phyloP scores from a whole-genome alignment of 768 basidiomycete genomes.

The Psilocybe cyanescens region DNA sequence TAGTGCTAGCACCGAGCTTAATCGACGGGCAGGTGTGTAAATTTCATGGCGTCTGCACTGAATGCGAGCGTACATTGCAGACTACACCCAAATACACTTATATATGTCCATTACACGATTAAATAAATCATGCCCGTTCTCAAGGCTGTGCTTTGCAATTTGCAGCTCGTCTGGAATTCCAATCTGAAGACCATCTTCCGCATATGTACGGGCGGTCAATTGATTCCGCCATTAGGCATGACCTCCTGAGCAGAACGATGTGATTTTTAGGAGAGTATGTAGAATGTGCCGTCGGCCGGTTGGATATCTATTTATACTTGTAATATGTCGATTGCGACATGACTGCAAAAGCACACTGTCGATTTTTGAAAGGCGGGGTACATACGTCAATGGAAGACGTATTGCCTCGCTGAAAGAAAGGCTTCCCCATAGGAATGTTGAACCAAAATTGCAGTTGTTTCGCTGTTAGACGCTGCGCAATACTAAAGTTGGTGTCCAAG shows the following conservation, averaged over 20 bases:
- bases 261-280: neutral
- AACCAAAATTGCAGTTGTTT: no score
- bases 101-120: neutral
- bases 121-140: slow-evolving; percentile 3
- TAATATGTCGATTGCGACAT: no score
- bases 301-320: neutral
- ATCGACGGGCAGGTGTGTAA: neutral
- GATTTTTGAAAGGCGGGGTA: no score
- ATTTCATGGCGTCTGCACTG: neutral
- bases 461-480: no score
- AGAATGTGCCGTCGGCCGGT: neutral
- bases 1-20: neutral
- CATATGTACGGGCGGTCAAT: slow-evolving; percentile 4
- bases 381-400: no score
- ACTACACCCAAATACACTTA: slow-evolving; percentile 5
- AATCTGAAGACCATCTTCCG: neutral
- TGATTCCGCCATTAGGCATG: neutral
- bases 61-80: neutral
- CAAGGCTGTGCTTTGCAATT: slow-evolving; percentile 9
- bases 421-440: no score
- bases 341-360: no score
- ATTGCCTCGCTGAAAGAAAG: no score
- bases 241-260: neutral
- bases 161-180: neutral
- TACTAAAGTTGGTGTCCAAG: no score